A percentile compares a stretch with the other conserved stretches of the same genome.
Evolutionary conservation across 768 basidiomycete species (phyloP).

Genomic region (Boletales sp.): DNA sequence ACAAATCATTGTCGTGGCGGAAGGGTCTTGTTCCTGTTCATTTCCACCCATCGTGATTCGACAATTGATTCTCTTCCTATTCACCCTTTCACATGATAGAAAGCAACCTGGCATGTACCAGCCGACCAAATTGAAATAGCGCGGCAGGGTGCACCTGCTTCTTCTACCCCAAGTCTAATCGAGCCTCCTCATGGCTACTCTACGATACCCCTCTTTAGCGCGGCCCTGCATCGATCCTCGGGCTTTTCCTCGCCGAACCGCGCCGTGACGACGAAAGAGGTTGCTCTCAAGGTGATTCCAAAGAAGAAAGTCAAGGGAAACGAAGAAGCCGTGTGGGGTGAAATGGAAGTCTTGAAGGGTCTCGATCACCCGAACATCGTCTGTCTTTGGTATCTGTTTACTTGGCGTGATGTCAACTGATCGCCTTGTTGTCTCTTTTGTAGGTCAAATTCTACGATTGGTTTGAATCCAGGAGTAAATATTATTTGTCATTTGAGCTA

Average conservation of each 20-base stretch:
- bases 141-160: slow-evolving; percentile 53
- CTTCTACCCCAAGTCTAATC: slow-evolving; percentile 18
- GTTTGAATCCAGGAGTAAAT: slow-evolving; percentile 93
- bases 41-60: not conserved
- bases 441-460: slow-evolving; percentile 96
- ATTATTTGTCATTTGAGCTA: slow-evolving; percentile 93
- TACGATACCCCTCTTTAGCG: slow-evolving; percentile 29
- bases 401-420: not conserved
- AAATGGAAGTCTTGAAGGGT: slow-evolving; percentile 90
- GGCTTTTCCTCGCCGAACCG: slow-evolving; percentile 24
- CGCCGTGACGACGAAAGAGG: slow-evolving; percentile 55
- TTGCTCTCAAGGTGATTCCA: slow-evolving; percentile 85
- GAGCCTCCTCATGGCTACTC: slow-evolving; percentile 20
- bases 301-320: slow-evolving; percentile 97
- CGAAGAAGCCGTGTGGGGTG: slow-evolving; percentile 82
- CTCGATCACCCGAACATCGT: slow-evolving; percentile 92
- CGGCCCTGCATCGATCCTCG: slow-evolving; percentile 19
- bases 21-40: not conserved
- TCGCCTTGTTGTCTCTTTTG: not conserved
- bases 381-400: slow-evolving; percentile 20
- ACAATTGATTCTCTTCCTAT: not conserved
- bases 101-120: slow-evolving; percentile 77
- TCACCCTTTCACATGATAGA: slow-evolving; percentile 33
- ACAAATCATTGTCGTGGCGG: not conserved
- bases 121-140: slow-evolving; percentile 53